These are phyloP conservation scores for Teunomyces gatunensis DNA, from an alignment of 805 yeast genomes.

Conservation along the genomic window DNA sequence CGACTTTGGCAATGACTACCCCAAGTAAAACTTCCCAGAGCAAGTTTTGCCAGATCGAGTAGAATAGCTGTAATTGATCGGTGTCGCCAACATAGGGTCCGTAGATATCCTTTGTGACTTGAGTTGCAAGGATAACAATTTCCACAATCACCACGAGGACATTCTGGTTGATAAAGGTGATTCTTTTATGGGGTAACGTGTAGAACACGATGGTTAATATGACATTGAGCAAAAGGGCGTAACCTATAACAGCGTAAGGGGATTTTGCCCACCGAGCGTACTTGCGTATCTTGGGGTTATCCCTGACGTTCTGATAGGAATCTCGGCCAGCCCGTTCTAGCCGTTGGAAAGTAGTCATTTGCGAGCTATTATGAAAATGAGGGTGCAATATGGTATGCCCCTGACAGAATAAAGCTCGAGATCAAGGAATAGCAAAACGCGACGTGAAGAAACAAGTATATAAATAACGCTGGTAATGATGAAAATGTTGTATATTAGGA, in stretches of 20 bases:
- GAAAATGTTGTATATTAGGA: background rate
- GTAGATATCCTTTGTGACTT: background rate
- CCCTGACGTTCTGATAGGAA: background rate
- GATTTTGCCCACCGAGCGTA: background rate
- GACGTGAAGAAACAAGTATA: background rate
- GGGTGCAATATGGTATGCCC: background rate
- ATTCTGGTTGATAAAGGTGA: background rate
- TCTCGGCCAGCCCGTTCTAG: background rate
- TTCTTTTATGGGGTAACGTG: background rate
- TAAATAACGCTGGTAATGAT: background rate
- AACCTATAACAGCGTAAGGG: background rate
- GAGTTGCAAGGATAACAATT: background rate
- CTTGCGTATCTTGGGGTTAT: background rate
- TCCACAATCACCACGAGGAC: background rate
- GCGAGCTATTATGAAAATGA: background rate
- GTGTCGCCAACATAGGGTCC: background rate
- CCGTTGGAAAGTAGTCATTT: background rate
- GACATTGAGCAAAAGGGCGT: constrained; percentile 1
- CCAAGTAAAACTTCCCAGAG: background rate
- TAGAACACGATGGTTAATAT: background rate
- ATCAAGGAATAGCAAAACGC: background rate
- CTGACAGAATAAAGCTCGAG: background rate
- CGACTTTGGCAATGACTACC: background rate
- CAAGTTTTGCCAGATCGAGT: background rate
- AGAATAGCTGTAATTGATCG: background rate